Percentiles rank a stretch among this genome's conserved stretches.
Evolutionary conservation across 192 early-diverging fungal genomes (phyloP).

Genomic region (Coemansia sp.): DNA sequence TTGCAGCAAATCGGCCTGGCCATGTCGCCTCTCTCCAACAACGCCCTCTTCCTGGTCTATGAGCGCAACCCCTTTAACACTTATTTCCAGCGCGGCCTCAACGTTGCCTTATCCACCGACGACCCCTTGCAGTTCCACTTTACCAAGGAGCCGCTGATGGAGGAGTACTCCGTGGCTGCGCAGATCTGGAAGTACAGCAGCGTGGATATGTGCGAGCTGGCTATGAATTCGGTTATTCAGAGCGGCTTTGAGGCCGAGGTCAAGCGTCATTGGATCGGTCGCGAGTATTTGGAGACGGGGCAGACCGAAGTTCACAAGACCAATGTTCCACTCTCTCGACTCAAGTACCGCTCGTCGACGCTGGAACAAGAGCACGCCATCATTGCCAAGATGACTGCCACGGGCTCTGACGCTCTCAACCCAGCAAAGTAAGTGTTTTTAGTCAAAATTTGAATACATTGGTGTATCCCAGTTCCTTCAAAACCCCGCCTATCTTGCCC

Average conservation of each 20-base stretch:
- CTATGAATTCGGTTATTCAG: conserved; percentile 85
- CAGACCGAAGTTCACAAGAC: conserved; percentile 83
- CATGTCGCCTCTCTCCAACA: conserved; percentile 96
- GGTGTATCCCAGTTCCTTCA: conserved; percentile 76
- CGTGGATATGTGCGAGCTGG: conserved; percentile 93
- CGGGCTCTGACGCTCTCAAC: background rate
- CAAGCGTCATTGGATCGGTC: conserved; percentile 90
- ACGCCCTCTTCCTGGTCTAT: conserved; percentile 90
- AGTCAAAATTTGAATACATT: conserved; percentile 79
- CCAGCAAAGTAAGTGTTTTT: background rate
- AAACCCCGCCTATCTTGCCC: conserved; percentile 76
- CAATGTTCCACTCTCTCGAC: conserved; percentile 88
- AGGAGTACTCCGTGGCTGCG: conserved; percentile 92
- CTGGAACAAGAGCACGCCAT: conserved; percentile 71
- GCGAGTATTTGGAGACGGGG: conserved; percentile 70
- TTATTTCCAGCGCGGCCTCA: conserved; percentile 92
- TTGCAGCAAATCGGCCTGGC: conserved; percentile 94
- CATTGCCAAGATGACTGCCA: conserved; percentile 9
- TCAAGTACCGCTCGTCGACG: conserved; percentile 80
- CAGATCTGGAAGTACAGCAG: conserved; percentile 95
- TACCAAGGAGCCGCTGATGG: conserved; percentile 94
- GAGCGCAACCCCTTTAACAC: conserved; percentile 88
- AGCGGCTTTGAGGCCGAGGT: conserved; percentile 86
- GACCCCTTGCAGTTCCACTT: conserved; percentile 97
- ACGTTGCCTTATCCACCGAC: conserved; percentile 91